A percentile compares a stretch with the other conserved stretches of the same genome.
Evolutionary conservation across 2,329 filamentous ascomycete genomes (phyloP).

Genomic region (Tothia fuscella): DNA sequence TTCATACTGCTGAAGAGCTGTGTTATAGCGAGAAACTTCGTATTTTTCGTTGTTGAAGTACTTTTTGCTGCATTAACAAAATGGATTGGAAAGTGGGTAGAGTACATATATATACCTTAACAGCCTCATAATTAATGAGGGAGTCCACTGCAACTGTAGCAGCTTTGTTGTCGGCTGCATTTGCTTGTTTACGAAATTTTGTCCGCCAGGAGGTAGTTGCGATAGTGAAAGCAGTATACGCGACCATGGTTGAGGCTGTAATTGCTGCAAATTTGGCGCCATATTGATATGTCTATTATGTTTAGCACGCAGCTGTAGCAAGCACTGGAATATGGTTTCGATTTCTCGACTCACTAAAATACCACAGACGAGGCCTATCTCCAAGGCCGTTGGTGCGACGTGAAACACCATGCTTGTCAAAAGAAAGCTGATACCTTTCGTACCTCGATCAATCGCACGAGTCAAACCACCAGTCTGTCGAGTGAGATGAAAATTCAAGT

Average conservation of each 20-base stretch:
- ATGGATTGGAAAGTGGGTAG: not conserved
- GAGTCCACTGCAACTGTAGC: slow-evolving; percentile 94
- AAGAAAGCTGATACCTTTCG: slow-evolving; percentile 95
- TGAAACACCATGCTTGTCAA: slow-evolving; percentile 98
- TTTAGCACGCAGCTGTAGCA: slow-evolving; percentile 11
- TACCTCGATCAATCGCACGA: slow-evolving; percentile 87
- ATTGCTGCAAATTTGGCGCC: slow-evolving; percentile 84
- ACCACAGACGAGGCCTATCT: slow-evolving; percentile 91
- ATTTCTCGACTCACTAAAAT: slow-evolving; percentile 49
- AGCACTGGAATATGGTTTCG: not conserved
- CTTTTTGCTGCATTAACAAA: slow-evolving; percentile 13
- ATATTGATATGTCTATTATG: slow-evolving; percentile 73
- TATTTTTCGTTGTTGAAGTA: slow-evolving; percentile 99
- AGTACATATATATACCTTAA: slow-evolving; percentile 45
- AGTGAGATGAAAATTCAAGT: slow-evolving; percentile 85
- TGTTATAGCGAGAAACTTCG: slow-evolving; percentile 82
- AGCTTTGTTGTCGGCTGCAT: slow-evolving; percentile 89
- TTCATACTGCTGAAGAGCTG: slow-evolving; percentile 75
- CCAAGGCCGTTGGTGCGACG: slow-evolving; percentile 81
- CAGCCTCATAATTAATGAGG: slow-evolving; percentile 95
- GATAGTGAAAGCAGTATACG: slow-evolving; percentile 94
- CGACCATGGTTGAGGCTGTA: slow-evolving; percentile 80
- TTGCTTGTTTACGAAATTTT: slow-evolving; percentile 88
- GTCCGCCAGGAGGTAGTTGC: slow-evolving; percentile 94
- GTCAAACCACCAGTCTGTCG: slow-evolving; percentile 93